Evolutionary conservation across 1,139 yeast species (phyloP), one percentile per base, ranked within the genome.

Genomic region (Yamadazyma trypodendri): DNA sequence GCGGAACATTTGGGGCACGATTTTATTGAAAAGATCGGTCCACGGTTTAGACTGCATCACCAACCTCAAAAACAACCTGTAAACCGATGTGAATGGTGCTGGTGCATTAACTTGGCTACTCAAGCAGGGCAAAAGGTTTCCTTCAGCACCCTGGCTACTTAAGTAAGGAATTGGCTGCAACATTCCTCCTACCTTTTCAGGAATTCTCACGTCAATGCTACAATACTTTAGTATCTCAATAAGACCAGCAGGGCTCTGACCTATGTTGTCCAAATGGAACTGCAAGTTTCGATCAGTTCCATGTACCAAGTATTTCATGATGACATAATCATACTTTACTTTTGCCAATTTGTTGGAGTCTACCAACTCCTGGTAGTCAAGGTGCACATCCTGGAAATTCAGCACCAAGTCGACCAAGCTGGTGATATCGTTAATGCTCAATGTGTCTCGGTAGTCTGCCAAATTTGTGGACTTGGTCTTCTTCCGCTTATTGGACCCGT

Each of bases 331-430:
- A 20, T 25, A 32, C 10, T 28, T 28, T 4, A 28, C 4, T n/a
- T 18, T 28, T 3, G 15, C 6, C 25, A 25, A 12, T 9, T 32
- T 22, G 7, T 10, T 13, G 10, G 20, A 18, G 4, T 17, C 16
- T 5, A 32, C 27, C 11, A 32, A 8, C 15, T 32, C 35, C 4
- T 16, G 5, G 23, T 32, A 25, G 31, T 25, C 27, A 6, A 25
- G 20, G 7, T 15, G 15, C n/a, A 32, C 15, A 8, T 32, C 35
- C 6, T 15, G 13, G 6, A 40, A 24, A 22, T 50, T 50, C 11
- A 43, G 28, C 0, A 54, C 49, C 35, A 63, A 46, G 8, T 44
- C 45, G 14, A 48, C 42, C 7, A 51, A 29, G 7, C 21, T 25
- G 4, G 29, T 32, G 10, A 36, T 28, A 14, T 36, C 39, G 20